Evolutionary conservation across 768 basidiomycete species (phyloP).

Genomic region (Naganishia friedmannii): DNA sequence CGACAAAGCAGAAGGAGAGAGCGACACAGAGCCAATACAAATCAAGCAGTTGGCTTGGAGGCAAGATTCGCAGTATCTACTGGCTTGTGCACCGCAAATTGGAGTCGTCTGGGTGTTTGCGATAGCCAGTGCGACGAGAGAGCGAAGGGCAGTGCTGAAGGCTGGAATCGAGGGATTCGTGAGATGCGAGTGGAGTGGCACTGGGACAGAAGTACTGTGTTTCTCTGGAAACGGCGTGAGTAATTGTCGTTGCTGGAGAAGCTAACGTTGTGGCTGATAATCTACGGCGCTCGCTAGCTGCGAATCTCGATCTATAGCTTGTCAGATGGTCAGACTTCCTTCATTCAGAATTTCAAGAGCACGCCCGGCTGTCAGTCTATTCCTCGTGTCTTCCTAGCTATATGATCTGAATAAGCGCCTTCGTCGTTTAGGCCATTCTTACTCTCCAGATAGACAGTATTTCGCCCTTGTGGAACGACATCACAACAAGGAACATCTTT

Average conservation of each 20-base stretch:
- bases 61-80: slow-evolving; percentile 77
- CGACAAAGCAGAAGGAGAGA: slow-evolving; percentile 31
- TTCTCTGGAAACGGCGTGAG: slow-evolving; percentile 93
- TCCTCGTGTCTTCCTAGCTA: neutral
- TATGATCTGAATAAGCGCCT: neutral
- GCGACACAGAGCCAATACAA: slow-evolving; percentile 51
- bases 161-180: slow-evolving; percentile 79
- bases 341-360: slow-evolving; percentile 70
- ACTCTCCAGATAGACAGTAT: slow-evolving; percentile 68
- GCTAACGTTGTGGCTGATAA: neutral
- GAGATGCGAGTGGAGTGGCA: slow-evolving; percentile 85
- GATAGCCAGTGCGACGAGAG: slow-evolving; percentile 65
- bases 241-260: slow-evolving; percentile 32
- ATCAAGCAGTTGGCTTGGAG: slow-evolving; percentile 83
- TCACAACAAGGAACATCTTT: slow-evolving; percentile 80
- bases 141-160: slow-evolving; percentile 41
- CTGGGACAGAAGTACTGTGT: slow-evolving; percentile 75
- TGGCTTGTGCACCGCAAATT: slow-evolving; percentile 71
- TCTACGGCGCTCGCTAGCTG: slow-evolving; percentile 58
- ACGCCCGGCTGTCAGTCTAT: slow-evolving; percentile 65
- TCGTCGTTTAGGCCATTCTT: slow-evolving; percentile 38
- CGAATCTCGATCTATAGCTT: slow-evolving; percentile 84
- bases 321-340: slow-evolving; percentile 65
- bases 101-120: slow-evolving; percentile 75
- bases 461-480: slow-evolving; percentile 84